phyloP scores from a whole-genome alignment of 73 alveolate genomes.

The Effrenium voratum region DNA sequence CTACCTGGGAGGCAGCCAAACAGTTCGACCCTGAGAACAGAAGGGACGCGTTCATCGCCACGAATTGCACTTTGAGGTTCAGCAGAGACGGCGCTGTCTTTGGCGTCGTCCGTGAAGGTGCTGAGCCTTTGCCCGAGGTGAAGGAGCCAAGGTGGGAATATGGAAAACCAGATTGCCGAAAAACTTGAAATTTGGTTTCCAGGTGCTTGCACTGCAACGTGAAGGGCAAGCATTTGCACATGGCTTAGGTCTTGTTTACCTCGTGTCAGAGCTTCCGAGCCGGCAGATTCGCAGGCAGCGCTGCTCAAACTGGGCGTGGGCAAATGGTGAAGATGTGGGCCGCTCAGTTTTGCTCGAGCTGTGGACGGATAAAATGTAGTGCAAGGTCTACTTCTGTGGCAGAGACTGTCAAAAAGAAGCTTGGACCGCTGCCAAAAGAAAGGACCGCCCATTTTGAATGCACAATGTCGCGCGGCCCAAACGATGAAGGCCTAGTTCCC shows the following conservation, averaged over 20 bases:
- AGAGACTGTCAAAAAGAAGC: slow-evolving; percentile 76
- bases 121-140: slow-evolving; percentile 6
- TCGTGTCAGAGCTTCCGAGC: neutral
- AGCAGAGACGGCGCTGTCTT: slow-evolving; percentile 74
- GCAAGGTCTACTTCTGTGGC: slow-evolving; percentile 67
- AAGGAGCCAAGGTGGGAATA: slow-evolving; percentile 27
- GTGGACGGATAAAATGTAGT: neutral
- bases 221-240: slow-evolving; percentile 61
- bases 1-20: slow-evolving; percentile 68
- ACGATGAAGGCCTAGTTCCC: too few relatives aligned
- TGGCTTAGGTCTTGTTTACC: neutral
- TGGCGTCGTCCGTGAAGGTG: slow-evolving; percentile 71
- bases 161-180: neutral
- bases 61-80: slow-evolving; percentile 11
- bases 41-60: neutral
- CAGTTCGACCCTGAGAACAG: neutral
- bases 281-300: neutral
- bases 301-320: slow-evolving; percentile 57
- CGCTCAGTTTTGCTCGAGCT: neutral
- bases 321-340: neutral
- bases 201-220: slow-evolving; percentile 84
- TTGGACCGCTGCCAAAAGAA: slow-evolving; percentile 40
- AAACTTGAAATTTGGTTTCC: neutral
- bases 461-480: too few relatives aligned
- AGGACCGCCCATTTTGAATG: too few relatives aligned